Conservation (phyloP, 164 flowering plant species). For the Platanus orientalis region DNA sequence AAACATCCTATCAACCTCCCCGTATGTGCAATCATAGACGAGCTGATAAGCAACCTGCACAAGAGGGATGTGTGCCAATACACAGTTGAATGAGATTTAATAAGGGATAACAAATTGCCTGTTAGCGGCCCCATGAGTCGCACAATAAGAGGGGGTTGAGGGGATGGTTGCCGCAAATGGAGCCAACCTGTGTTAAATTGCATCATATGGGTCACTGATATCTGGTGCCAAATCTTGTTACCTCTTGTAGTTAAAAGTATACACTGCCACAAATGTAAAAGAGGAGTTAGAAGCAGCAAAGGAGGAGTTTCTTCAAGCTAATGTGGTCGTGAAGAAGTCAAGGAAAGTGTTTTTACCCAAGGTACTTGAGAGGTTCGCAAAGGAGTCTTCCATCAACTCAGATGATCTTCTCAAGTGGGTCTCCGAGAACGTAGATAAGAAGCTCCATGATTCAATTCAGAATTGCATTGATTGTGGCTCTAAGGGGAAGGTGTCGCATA, state of each 20-base stretch:
- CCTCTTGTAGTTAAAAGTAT: slow-evolving; percentile 58
- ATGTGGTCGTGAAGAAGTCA: slow-evolving; percentile 65
- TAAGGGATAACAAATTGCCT: too few species aligned
- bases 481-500: slow-evolving; percentile 46
- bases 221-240: slow-evolving; percentile 5
- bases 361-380: slow-evolving; percentile 62
- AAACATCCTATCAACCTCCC: too few species aligned
- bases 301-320: slow-evolving; percentile 68
- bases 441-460: slow-evolving; percentile 57
- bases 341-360: slow-evolving; percentile 68
- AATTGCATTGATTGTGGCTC: slow-evolving; percentile 45
- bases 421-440: slow-evolving; percentile 52
- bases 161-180: too few species aligned
- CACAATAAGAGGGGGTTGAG: too few species aligned
- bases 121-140: too few species aligned
- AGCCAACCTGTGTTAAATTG: not conserved
- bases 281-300: slow-evolving; percentile 69
- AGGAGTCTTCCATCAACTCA: slow-evolving; percentile 45
- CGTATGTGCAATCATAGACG: too few species aligned
- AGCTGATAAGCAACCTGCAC: too few species aligned
- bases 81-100: too few species aligned
- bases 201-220: not conserved
- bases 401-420: slow-evolving; percentile 68
- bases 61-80: too few species aligned
- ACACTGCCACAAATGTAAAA: slow-evolving; percentile 54